Conservation (phyloP, 371 early-diverging fungal species). For the Lichtheimia ornata region DNA sequence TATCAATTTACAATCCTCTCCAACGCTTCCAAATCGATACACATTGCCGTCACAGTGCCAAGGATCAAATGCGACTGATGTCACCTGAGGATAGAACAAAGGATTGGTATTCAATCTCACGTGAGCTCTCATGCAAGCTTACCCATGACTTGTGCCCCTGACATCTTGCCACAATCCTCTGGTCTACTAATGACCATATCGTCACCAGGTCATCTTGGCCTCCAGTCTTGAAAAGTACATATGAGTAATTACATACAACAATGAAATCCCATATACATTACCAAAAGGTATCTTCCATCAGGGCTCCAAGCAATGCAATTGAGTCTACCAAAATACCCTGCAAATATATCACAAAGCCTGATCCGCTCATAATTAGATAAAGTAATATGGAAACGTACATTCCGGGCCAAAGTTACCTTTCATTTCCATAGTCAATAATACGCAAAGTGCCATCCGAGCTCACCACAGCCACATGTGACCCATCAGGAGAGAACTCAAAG, state of each 20-base stretch:
- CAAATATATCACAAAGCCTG: constrained; percentile 72
- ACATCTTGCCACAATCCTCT: constrained; percentile 82
- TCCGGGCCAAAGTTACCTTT: constrained; percentile 37
- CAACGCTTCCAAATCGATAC: constrained; percentile 90
- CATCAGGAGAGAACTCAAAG: constrained; percentile 87
- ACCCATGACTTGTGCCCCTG: constrained; percentile 94
- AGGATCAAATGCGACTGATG: constrained; percentile 91
- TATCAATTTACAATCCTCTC: constrained; percentile 86
- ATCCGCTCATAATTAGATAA: not conserved
- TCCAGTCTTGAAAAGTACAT: constrained; percentile 55
- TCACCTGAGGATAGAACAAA: constrained; percentile 44
- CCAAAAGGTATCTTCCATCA: constrained; percentile 89
- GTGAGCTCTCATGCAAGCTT: not conserved
- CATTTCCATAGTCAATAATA: constrained; percentile 74
- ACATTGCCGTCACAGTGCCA: constrained; percentile 81
- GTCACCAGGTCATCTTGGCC: constrained; percentile 97
- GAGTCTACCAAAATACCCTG: constrained; percentile 83
- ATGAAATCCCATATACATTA: constrained; percentile 31
- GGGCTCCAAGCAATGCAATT: constrained; percentile 93
- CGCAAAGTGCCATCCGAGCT: constrained; percentile 77
- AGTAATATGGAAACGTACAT: not conserved
- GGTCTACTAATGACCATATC: constrained; percentile 84
- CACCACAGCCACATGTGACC: constrained; percentile 77
- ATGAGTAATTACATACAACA: not conserved
- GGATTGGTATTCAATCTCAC: not conserved